Percentiles rank a stretch among this genome's conserved stretches.
Conservation (phyloP, 306 rosid species). For the Vigna trinervia region DNA sequence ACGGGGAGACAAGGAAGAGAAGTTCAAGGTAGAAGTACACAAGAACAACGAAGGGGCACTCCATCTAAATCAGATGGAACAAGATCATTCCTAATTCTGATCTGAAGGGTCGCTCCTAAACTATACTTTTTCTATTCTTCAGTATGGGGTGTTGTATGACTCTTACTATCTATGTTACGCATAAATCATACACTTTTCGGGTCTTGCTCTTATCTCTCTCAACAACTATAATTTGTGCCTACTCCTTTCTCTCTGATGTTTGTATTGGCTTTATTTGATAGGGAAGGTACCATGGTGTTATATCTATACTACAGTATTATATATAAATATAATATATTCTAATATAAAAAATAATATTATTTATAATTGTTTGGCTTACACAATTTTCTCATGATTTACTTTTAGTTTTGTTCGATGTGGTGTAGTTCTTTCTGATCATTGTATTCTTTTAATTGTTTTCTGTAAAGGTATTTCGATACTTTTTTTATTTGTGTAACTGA, state of each 20-base stretch:
- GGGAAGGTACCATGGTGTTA: no score
- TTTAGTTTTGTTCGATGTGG: no score
- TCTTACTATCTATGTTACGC: background rate
- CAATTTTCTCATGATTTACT: no score
- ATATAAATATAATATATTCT: no score
- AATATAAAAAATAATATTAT: no score
- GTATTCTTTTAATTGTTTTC: no score
- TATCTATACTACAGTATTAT: no score
- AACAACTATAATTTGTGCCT: background rate
- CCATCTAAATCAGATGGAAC: conserved; percentile 67
- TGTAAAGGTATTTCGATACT: no score
- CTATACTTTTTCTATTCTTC: background rate
- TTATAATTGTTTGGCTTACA: no score
- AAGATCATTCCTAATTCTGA: conserved; percentile 50
- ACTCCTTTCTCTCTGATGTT: background rate
- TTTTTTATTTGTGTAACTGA: no score
- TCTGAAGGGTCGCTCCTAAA: conserved; percentile 37
- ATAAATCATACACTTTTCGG: conserved; percentile 4
- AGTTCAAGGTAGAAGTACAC: conserved; percentile 69
- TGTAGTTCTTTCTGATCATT: no score
- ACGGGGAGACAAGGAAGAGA: conserved; percentile 72
- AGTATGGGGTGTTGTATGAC: conserved; percentile 21
- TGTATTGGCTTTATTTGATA: no score
- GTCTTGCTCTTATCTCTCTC: background rate
- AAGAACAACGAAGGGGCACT: conserved; percentile 66